Conservation (phyloP, 2,329 filamentous ascomycete genomes). For the Harringtonia lauricola region DNA sequence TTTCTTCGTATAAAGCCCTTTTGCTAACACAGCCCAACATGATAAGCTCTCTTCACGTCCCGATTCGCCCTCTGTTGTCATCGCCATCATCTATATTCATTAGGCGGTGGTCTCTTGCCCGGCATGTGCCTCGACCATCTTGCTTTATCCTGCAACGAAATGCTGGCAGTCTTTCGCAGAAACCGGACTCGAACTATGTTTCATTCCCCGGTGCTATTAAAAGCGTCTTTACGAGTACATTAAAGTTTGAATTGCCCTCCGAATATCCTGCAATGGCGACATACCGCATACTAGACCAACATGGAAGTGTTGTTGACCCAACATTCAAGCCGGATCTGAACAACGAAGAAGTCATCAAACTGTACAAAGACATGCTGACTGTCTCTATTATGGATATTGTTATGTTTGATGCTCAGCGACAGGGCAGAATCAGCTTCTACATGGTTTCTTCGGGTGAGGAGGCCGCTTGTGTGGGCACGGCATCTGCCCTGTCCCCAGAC, state of each 20-base stretch:
- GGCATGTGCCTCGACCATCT: too few species aligned
- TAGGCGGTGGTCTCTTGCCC: slow-evolving; percentile 5
- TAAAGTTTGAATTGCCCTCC: slow-evolving; percentile 67
- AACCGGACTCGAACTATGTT: slow-evolving; percentile 42
- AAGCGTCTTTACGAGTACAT: slow-evolving; percentile 75
- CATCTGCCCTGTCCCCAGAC: slow-evolving; percentile 68
- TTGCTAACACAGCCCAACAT: too few species aligned
- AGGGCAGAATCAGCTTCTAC: slow-evolving; percentile 91
- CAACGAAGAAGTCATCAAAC: slow-evolving; percentile 47
- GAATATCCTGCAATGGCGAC: slow-evolving; percentile 71
- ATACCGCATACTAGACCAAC: slow-evolving; percentile 83
- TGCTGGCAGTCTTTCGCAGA: slow-evolving; percentile 42
- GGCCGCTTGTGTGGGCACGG: slow-evolving; percentile 82
- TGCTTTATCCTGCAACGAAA: slow-evolving; percentile 2
- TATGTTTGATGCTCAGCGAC: slow-evolving; percentile 96
- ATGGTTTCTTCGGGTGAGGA: slow-evolving; percentile 96
- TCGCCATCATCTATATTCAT: too few species aligned
- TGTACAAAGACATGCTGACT: slow-evolving; percentile 56
- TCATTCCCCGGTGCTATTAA: slow-evolving; percentile 94
- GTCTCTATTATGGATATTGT: slow-evolving; percentile 86
- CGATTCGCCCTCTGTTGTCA: too few species aligned
- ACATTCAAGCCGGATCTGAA: slow-evolving; percentile 57
- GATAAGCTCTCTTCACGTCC: too few species aligned
- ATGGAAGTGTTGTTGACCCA: slow-evolving; percentile 72
- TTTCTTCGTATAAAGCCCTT: too few species aligned